phyloP scores from a whole-genome alignment of 257 asterid species.

The Solanum piurae region DNA sequence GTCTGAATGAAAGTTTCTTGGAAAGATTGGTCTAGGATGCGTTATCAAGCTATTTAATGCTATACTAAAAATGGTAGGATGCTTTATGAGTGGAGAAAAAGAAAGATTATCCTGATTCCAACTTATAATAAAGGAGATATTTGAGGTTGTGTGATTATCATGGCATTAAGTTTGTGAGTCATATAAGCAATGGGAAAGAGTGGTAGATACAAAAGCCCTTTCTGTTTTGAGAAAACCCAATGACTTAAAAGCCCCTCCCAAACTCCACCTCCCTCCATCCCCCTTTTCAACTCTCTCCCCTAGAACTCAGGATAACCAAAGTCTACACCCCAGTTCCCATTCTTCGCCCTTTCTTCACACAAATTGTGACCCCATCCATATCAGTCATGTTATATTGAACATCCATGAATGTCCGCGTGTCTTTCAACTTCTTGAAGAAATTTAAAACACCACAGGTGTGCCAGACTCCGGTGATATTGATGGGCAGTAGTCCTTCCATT shows the following conservation, averaged over 20 bases:
- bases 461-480: not conserved
- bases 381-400: not conserved
- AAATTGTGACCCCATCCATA: not conserved
- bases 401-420: not conserved
- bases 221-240: not conserved
- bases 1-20: not conserved
- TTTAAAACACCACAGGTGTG: not conserved
- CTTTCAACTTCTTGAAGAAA: not conserved
- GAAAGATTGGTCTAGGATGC: not conserved
- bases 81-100: not conserved
- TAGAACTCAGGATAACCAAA: not conserved
- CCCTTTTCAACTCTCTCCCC: not conserved
- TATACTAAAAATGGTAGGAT: not conserved
- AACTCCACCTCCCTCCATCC: not conserved
- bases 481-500: not conserved
- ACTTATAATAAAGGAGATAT: not conserved
- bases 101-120: not conserved
- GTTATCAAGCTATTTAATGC: not conserved
- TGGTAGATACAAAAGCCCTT: not conserved
- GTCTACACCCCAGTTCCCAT: not conserved
- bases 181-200: not conserved
- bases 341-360: not conserved
- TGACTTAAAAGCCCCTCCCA: not conserved
- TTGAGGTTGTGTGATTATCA: not conserved
- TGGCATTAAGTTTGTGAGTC: not conserved